phyloP scores from a whole-genome alignment of 2,329 filamentous ascomycete genomes.

The Penicillium sp. region DNA sequence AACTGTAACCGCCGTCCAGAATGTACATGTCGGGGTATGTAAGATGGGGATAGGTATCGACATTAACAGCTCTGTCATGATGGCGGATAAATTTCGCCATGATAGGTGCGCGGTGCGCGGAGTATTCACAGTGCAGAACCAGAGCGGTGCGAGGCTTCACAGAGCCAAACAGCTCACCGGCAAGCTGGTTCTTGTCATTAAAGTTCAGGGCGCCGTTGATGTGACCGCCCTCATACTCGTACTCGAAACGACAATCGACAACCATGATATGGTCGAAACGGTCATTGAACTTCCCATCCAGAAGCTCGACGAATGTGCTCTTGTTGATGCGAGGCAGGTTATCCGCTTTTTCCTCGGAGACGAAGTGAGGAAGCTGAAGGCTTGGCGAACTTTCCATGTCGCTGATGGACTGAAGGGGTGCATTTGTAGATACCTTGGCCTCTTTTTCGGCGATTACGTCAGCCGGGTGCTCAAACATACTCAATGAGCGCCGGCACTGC shows the following conservation, averaged over 20 bases:
- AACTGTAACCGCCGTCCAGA: constrained; percentile 91
- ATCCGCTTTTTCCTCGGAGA: constrained; percentile 75
- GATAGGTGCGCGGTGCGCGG: constrained; percentile 88
- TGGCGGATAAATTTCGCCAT: constrained; percentile 94
- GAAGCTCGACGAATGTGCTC: constrained; percentile 77
- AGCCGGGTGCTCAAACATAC: constrained; percentile 93
- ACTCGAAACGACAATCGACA: constrained; percentile 97
- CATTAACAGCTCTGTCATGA: constrained; percentile 81
- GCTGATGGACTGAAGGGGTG: constrained; percentile 70
- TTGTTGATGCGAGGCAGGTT: constrained; percentile 83
- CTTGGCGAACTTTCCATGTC: constrained; percentile 76
- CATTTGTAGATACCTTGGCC: constrained; percentile 55
- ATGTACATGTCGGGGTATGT: constrained; percentile 98
- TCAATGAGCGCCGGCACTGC: constrained; percentile 85
- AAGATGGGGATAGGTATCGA: constrained; percentile 79
- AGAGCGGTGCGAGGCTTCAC: constrained; percentile 72
- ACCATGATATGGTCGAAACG: constrained; percentile 78
- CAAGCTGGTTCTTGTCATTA: constrained; percentile 90
- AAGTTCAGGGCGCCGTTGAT: constrained; percentile 92
- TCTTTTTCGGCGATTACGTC: constrained; percentile 82
- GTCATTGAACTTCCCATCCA: constrained; percentile 78
- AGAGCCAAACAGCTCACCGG: constrained; percentile 71
- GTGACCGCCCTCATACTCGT: constrained; percentile 95
- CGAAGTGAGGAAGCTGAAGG: constrained; percentile 79
- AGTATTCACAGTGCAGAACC: constrained; percentile 98